phyloP scores from a whole-genome alignment of 306 rosid genomes.

The Astragalus glycyphyllos region DNA sequence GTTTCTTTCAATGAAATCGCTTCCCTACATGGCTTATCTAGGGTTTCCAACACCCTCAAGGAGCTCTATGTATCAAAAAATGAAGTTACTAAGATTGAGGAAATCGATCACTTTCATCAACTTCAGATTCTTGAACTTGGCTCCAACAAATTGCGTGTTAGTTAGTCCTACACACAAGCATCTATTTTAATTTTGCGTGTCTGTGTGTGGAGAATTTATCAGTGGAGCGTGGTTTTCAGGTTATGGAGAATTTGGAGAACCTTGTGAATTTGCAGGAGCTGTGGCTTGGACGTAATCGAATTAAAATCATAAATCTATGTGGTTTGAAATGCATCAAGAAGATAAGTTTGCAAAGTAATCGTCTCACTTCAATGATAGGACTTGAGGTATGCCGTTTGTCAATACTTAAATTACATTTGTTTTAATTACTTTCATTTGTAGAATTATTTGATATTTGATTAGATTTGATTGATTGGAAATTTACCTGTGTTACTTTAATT shows the following conservation, averaged over 20 bases:
- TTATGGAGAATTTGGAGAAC: slow-evolving; percentile 79
- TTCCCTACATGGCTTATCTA: slow-evolving; percentile 64
- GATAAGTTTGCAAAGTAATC: slow-evolving; percentile 97
- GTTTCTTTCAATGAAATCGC: slow-evolving; percentile 86
- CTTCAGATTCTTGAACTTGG: slow-evolving; percentile 91
- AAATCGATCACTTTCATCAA: slow-evolving; percentile 76
- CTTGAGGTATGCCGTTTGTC: slow-evolving; percentile 61
- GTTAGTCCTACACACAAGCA: slow-evolving; percentile 10
- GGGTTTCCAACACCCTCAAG: slow-evolving; percentile 64
- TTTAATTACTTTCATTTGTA: slow-evolving; percentile 10
- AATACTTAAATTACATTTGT: background rate
- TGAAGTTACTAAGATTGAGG: slow-evolving; percentile 79
- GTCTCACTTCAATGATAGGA: slow-evolving; percentile 82
- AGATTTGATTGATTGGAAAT: background rate
- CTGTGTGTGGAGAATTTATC: slow-evolving; percentile 2
- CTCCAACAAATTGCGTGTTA: slow-evolving; percentile 82
- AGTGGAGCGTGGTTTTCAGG: slow-evolving; percentile 53
- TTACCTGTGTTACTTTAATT: background rate
- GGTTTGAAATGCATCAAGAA: slow-evolving; percentile 80
- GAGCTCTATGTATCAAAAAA: slow-evolving; percentile 93
- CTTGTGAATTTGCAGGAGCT: slow-evolving; percentile 75
- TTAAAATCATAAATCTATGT: slow-evolving; percentile 77
- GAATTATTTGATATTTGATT: background rate
- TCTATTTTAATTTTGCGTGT: background rate
- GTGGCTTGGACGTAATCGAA: slow-evolving; percentile 94